phyloP scores from a whole-genome alignment of 202 grass and related monocot species.

The Cymbopogon flexuosus region DNA sequence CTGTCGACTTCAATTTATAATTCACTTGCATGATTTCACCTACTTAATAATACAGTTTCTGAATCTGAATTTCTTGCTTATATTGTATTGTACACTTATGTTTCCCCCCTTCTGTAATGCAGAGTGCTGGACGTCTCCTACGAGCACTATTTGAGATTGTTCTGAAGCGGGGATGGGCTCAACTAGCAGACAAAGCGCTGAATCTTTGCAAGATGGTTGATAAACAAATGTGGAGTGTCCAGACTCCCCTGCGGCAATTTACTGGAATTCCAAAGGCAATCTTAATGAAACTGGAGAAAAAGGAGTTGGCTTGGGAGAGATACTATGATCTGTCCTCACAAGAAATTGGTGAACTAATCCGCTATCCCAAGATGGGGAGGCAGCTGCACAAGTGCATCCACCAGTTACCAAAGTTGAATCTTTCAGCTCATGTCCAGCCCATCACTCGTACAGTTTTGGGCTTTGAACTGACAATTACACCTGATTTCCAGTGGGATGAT shows the following conservation, averaged over 20 bases:
- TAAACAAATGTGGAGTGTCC: slow-evolving; percentile 95
- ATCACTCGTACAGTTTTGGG: slow-evolving; percentile 72
- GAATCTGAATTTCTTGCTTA: slow-evolving; percentile 27
- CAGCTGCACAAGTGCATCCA: slow-evolving; percentile 81
- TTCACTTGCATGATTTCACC: background rate
- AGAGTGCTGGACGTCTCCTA: slow-evolving; percentile 84
- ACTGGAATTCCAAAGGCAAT: slow-evolving; percentile 87
- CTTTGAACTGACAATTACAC: slow-evolving; percentile 80
- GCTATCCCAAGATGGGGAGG: slow-evolving; percentile 67
- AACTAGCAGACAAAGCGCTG: slow-evolving; percentile 80
- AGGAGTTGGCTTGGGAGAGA: slow-evolving; percentile 87
- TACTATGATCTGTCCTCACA: slow-evolving; percentile 88
- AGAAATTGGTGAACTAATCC: slow-evolving; percentile 85
- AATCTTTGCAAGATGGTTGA: slow-evolving; percentile 97
- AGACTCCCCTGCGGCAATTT: slow-evolving; percentile 81
- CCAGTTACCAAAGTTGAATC: slow-evolving; percentile 91
- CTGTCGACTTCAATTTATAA: slow-evolving; percentile 13
- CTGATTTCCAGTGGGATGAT: slow-evolving; percentile 96
- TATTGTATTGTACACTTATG: slow-evolving; percentile 25
- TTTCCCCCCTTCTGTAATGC: slow-evolving; percentile 31
- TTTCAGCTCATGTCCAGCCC: slow-evolving; percentile 84
- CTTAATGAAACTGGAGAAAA: slow-evolving; percentile 90
- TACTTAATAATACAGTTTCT: slow-evolving; percentile 31
- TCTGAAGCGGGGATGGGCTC: slow-evolving; percentile 90
- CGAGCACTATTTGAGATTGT: slow-evolving; percentile 79